phyloP scores from a whole-genome alignment of 768 basidiomycete genomes.

The Amanita molliuscula region DNA sequence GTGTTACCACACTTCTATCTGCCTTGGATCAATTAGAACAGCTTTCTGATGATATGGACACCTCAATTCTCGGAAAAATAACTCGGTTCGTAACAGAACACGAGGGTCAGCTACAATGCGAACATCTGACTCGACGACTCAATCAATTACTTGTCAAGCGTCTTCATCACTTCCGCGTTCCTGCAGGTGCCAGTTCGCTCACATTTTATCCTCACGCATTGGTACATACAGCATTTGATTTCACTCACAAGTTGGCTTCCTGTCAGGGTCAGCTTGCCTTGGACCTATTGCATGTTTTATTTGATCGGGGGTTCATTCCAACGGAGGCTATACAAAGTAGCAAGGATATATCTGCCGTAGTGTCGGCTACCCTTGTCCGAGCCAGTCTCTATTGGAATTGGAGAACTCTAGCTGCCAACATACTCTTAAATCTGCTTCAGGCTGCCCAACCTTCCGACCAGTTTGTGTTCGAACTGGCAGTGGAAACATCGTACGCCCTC shows the following conservation, averaged over 20 bases:
- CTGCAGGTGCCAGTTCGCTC: slow-evolving; percentile 18
- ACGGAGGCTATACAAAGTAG: slow-evolving; percentile 30
- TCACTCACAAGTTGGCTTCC: slow-evolving; percentile 29
- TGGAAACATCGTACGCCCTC: slow-evolving; percentile 34
- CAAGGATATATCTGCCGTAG: slow-evolving; percentile 34
- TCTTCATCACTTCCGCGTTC: slow-evolving; percentile 15
- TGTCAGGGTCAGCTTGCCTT: slow-evolving; percentile 27
- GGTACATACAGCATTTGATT: slow-evolving; percentile 29
- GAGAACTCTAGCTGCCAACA: slow-evolving; percentile 28
- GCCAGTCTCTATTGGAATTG: slow-evolving; percentile 48
- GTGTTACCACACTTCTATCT: not conserved
- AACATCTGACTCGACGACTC: slow-evolving; percentile 11
- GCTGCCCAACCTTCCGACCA: slow-evolving; percentile 10
- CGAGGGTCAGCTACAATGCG: not conserved
- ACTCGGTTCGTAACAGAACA: not conserved
- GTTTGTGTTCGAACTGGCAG: slow-evolving; percentile 22
- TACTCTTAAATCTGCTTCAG: slow-evolving; percentile 24
- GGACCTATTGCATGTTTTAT: slow-evolving; percentile 38
- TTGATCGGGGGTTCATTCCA: slow-evolving; percentile 34
- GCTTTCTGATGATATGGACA: slow-evolving; percentile 1
- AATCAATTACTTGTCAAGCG: slow-evolving; percentile 20
- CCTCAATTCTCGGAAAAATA: not conserved
- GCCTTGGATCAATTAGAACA: not conserved
- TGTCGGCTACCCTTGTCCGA: slow-evolving; percentile 37
- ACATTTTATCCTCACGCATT: slow-evolving; percentile 27